Base-by-base conservation (phyloP, 1,284 basidiomycete genomes). In the Abortiporus biennis region DNA sequence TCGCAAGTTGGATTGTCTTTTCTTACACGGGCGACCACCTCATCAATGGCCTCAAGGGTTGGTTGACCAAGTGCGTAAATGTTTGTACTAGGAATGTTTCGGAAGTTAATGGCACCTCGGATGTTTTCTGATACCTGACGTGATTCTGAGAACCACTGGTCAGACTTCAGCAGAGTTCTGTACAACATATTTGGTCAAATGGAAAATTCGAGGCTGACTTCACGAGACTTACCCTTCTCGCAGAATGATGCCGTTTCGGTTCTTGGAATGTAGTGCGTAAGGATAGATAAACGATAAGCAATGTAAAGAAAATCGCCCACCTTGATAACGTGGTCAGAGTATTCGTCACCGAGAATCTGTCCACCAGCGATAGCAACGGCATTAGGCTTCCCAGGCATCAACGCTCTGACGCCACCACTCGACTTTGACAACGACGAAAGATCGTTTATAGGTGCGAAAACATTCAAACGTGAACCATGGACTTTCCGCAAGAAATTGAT, bases 21-120 rank as follows among this genome's bases (percentile, higher is more conserved):
- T 47, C 78, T 81, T 36, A 92, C 74, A n/a, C 78, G 71, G 2
- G 69, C 63, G 8, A 97, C 76, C 1, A 97, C 92, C 41, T 85
- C 81, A 40, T 86, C 78, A 40, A 99, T 85, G 3, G 94, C 96
- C 45, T 90, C 86, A 43, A 90, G 72, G 0, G 92, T 93, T 1
- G 96, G 96, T 63, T 99, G 96, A 0, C 94, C 88, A 25, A 92
- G 75, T 0, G 92, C 92, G 53, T 92, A 98, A 37, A 98, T 86
- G 40, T 83, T 83, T n/a, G 85, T 87, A 3, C 74, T 75, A 0
- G 83, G 78, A 22, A 98, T 80, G 45, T 87, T 85, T 42, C 95
- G 79, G 71, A 98, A 98, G 58, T 98, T 98, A 64, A 92, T 87
- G 1, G 92, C 92, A 6, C 96, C 96, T 1, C 91, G 84, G 35